These are phyloP conservation scores for Schizonepeta tenuifolia DNA, from an alignment of 257 asterid species.

Conservation along the genomic window DNA sequence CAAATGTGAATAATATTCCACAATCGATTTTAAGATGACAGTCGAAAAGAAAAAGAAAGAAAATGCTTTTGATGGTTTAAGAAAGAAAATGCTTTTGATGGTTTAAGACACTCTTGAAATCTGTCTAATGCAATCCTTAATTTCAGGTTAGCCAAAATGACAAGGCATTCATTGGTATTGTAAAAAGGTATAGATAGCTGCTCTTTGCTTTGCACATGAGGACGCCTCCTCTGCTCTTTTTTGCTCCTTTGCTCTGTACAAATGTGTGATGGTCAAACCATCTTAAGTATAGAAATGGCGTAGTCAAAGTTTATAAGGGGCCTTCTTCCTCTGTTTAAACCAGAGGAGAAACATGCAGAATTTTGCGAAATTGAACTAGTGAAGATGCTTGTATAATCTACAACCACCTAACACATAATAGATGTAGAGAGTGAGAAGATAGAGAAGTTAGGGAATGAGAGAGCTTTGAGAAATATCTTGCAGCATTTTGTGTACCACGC, in stretches of 20 bases:
- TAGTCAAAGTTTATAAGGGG: neutral
- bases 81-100: neutral
- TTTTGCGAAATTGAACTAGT: neutral
- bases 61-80: neutral
- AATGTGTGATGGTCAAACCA: neutral
- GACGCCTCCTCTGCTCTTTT: conserved; percentile 24
- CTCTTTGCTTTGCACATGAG: conserved; percentile 2
- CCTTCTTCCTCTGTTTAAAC: neutral
- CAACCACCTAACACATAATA: neutral
- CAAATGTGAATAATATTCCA: neutral
- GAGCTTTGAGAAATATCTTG: conserved; percentile 24
- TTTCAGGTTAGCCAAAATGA: conserved; percentile 33
- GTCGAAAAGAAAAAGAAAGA: neutral
- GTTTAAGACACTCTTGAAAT: neutral
- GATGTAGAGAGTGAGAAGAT: neutral
- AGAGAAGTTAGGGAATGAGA: neutral
- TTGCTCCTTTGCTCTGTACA: conserved; percentile 21
- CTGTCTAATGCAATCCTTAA: neutral
- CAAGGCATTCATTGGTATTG: conserved; percentile 2
- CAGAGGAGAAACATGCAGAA: conserved; percentile 5
- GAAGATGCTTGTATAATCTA: conserved; percentile 22
- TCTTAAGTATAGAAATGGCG: neutral
- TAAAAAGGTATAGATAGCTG: conserved; percentile 17
- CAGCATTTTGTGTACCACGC: conserved; percentile 25
- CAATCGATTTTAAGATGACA: neutral